These are phyloP conservation scores for Trichoderma citrinoviride DNA, from an alignment of 2,329 filamentous ascomycete genomes.

Conservation along the genomic window DNA sequence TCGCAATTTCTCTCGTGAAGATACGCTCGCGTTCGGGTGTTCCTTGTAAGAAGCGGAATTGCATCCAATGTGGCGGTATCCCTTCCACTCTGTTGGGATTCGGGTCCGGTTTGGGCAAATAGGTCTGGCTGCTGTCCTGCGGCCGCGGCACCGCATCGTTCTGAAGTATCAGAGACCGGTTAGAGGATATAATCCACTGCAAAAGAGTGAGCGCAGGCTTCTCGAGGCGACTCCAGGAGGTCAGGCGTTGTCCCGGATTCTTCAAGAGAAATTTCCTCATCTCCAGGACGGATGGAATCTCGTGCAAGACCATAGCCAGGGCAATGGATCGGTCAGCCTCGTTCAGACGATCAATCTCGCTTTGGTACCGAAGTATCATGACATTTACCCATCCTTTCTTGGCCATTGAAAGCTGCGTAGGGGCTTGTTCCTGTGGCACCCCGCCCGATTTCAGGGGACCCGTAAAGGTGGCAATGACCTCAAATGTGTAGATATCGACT, in stretches of 20 bases:
- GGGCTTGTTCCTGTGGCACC: neutral
- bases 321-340: slow-evolving; percentile 13
- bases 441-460: neutral
- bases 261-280: slow-evolving; percentile 52
- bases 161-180: slow-evolving; percentile 80
- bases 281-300: slow-evolving; percentile 58
- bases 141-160: slow-evolving; percentile 47
- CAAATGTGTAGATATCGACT: neutral
- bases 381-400: slow-evolving; percentile 23
- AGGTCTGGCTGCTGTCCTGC: too few relatives aligned
- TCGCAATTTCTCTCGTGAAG: slow-evolving; percentile 63
- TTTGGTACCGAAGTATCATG: slow-evolving; percentile 28
- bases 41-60: slow-evolving; percentile 86
- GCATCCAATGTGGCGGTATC: slow-evolving; percentile 62
- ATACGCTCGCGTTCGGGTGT: slow-evolving; percentile 80
- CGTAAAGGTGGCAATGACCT: neutral
- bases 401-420: slow-evolving; percentile 14
- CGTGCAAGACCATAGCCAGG: slow-evolving; percentile 50
- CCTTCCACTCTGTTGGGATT: slow-evolving; percentile 55
- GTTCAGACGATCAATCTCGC: slow-evolving; percentile 29
- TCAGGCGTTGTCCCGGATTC: slow-evolving; percentile 41
- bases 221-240: slow-evolving; percentile 54
- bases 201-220: slow-evolving; percentile 66
- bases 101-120: slow-evolving; percentile 28
- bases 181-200: slow-evolving; percentile 87